A percentile compares a stretch with the other conserved stretches of the same genome.
phyloP scores from a whole-genome alignment of 1,284 basidiomycete species.

The Trametes sp. region DNA sequence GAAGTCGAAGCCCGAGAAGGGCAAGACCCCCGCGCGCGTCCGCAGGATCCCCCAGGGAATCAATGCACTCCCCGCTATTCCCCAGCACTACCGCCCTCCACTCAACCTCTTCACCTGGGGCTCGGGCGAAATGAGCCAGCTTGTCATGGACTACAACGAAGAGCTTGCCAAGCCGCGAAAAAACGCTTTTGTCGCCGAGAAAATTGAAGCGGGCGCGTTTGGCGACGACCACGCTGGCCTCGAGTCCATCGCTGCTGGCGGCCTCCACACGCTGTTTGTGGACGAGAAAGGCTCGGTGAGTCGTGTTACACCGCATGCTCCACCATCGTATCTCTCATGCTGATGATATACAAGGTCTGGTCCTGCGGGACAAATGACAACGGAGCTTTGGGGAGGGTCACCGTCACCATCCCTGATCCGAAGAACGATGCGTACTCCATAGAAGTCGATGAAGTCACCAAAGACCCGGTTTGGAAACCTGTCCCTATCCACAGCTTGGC shows the following conservation, averaged over 20 bases:
- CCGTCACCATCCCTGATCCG: conserved; percentile 74
- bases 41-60: conserved; percentile 28
- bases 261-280: conserved; percentile 85
- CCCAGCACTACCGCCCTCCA: conserved; percentile 32
- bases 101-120: conserved; percentile 80
- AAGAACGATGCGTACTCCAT: conserved; percentile 64
- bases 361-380: conserved; percentile 94
- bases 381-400: conserved; percentile 88
- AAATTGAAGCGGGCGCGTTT: conserved; percentile 70
- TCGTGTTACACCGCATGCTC: conserved; percentile 32
- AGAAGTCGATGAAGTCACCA: conserved; percentile 82
- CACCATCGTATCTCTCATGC: conserved; percentile 4
- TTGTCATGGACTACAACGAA: conserved; percentile 77
- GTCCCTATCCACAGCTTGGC: conserved; percentile 76
- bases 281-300: conserved; percentile 86
- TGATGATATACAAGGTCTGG: conserved; percentile 63
- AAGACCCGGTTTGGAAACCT: conserved; percentile 77
- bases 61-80: conserved; percentile 28
- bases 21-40: conserved; percentile 26
- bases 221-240: conserved; percentile 77
- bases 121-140: conserved; percentile 88
- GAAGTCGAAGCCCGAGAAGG: conserved; percentile 28
- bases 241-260: conserved; percentile 80
- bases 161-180: conserved; percentile 78
- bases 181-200: conserved; percentile 68